Evolutionary conservation across 1,284 basidiomycete species (phyloP).

Genomic region (Meira nashicola): DNA sequence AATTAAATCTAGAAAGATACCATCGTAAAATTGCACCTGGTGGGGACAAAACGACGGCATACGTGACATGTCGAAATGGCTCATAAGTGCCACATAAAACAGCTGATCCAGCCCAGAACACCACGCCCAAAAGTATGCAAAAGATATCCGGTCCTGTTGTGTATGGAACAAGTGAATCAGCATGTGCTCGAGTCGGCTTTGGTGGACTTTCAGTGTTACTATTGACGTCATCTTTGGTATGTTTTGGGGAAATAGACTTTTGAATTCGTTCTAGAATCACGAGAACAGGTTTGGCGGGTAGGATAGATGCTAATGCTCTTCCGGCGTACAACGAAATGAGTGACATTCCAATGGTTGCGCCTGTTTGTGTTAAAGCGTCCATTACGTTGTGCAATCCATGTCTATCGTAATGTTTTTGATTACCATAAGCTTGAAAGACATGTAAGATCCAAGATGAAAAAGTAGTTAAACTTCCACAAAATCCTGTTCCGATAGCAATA

Average conservation of each 20-base stretch:
- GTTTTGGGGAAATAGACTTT: too few species aligned
- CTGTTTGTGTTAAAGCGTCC: constrained; percentile 47
- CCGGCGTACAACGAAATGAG: constrained; percentile 32
- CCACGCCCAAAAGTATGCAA: constrained; percentile 23
- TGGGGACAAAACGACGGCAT: constrained; percentile 82
- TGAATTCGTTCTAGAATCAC: neutral
- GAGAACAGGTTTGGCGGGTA: constrained; percentile 4
- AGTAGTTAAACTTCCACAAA: constrained; percentile 92
- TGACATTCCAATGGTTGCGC: constrained; percentile 37
- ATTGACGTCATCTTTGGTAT: too few species aligned
- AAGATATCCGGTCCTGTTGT: constrained; percentile 6
- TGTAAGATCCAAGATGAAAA: constrained; percentile 94
- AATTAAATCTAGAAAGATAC: constrained; percentile 68
- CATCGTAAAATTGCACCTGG: constrained; percentile 84
- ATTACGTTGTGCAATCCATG: constrained; percentile 68
- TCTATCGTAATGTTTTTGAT: constrained; percentile 62
- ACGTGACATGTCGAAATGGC: constrained; percentile 74
- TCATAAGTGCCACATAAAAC: constrained; percentile 70
- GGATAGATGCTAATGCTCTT: constrained; percentile 18
- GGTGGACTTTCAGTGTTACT: neutral
- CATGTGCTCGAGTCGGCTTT: neutral
- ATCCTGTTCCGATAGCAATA: constrained; percentile 82
- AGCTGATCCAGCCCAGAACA: constrained; percentile 59
- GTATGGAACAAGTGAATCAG: neutral
- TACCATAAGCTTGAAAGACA: constrained; percentile 78